Base-by-base conservation (phyloP, 257 asterid species). In the Rehmannia glutinosa region DNA sequence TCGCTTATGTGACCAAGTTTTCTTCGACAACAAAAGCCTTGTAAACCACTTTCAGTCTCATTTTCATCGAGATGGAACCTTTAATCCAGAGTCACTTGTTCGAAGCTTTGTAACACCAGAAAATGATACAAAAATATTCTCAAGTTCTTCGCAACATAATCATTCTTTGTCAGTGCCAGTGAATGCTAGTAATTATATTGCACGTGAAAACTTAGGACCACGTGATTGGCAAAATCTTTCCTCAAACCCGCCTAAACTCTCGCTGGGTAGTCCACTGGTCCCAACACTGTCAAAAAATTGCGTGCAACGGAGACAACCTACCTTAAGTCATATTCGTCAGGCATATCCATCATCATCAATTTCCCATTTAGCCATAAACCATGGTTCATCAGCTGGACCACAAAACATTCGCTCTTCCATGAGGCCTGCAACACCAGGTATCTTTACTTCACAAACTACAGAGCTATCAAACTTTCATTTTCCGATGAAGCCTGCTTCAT, bases 1-100 rank as follows among this genome's bases (percentile, higher is more conserved):
- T 77, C 62, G 74, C 38, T 15, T 62, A 3, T 77, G 81, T 11
- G 69, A 72, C 17, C 16, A 67, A 56, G 27, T 67, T 46, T 72
- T 67, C 66, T 56, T 38, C 12, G 75, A 68, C 42, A 54, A 64
- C 47, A 72, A 19, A 39, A 49, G 28, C 39, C 75, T 77, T n/a
- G 8, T 67, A 28, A 45, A 43, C 16, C 78, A 77, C 64, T 77
- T 57, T 30, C 73, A 49, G 47, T 56, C 61, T 64, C 70, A 63
- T 75, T 25, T 41, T 60, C 39, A 33, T 56, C 64, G 20, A 49
- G 57, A 47, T 20, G 73, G 73, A 16, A 11, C 66, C 1, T 51
- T 23, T 15, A 28, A 30, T 39, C 50, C 61, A 39, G 38, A 39
- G 23, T 36, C 60, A 39, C 61, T 39, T 13, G 21, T 24, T 20